phyloP scores from a whole-genome alignment of 202 grass and related monocot genomes.

The Schoenoplectus triqueter region DNA sequence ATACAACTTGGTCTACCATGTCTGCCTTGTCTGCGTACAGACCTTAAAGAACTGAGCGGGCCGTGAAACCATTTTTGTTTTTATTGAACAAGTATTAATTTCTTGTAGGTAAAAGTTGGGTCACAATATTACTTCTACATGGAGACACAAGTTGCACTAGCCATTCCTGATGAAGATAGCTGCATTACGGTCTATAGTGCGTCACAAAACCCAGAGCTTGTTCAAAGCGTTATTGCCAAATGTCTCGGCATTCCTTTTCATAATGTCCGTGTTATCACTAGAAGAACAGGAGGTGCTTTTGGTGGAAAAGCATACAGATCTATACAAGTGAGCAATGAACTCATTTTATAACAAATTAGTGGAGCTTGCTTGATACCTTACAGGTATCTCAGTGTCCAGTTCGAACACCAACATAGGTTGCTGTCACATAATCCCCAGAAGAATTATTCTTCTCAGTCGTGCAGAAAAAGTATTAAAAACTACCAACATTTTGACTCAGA shows the following conservation, averaged over 20 bases:
- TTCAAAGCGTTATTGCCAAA: constrained; percentile 58
- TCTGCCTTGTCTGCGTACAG: neutral
- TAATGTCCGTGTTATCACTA: constrained; percentile 81
- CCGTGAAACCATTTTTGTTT: neutral
- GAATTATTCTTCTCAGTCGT: neutral
- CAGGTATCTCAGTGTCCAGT: neutral
- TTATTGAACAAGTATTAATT: neutral
- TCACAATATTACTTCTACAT: constrained; percentile 89
- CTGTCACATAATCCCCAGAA: neutral
- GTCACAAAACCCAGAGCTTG: constrained; percentile 53
- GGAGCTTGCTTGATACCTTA: neutral
- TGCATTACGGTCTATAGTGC: constrained; percentile 73
- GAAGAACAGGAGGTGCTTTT: constrained; percentile 84
- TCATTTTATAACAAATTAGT: constrained; percentile 11
- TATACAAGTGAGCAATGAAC: constrained; percentile 47
- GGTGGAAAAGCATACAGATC: constrained; percentile 66
- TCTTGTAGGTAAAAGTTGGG: constrained; percentile 68
- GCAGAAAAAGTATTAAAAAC: neutral
- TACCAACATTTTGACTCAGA: neutral
- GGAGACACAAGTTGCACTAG: constrained; percentile 74
- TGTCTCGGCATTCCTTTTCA: constrained; percentile 68
- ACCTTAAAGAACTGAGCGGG: neutral
- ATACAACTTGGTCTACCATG: neutral
- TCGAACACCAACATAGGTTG: neutral
- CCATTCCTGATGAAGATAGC: constrained; percentile 86